Evolutionary conservation across 2,329 filamentous ascomycete genomes (phyloP).

Genomic region (Neocucurbitaria cava): DNA sequence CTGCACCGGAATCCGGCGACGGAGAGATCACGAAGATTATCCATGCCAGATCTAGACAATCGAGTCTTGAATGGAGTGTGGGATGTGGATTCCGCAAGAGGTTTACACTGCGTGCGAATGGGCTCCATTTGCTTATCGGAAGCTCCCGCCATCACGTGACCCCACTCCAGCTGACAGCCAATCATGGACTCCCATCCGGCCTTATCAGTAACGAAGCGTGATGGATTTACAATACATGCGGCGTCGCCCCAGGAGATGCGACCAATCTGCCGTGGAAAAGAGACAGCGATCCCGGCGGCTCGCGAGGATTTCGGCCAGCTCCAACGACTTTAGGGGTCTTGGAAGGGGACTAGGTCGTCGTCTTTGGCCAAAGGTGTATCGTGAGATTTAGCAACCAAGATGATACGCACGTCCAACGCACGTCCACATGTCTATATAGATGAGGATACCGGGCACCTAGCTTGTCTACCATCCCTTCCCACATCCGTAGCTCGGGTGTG

Average conservation of each 20-base stretch:
- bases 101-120: background rate
- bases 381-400: constrained; percentile 33
- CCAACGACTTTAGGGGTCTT: constrained; percentile 29
- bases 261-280: constrained; percentile 32
- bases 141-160: constrained; percentile 36
- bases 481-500: constrained; percentile 9
- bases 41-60: constrained; percentile 13
- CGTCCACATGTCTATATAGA: constrained; percentile 24
- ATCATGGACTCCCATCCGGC: constrained; percentile 22
- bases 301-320: constrained; percentile 41
- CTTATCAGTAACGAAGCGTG: constrained; percentile 33
- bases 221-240: constrained; percentile 37
- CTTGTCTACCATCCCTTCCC: constrained; percentile 5
- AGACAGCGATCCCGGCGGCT: constrained; percentile 29
- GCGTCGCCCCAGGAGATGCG: constrained; percentile 24
- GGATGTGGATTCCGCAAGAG: constrained; percentile 7
- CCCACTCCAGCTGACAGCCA: constrained; percentile 18
- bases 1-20: constrained; percentile 40
- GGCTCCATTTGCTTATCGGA: constrained; percentile 34
- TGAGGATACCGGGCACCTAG: background rate
- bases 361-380: constrained; percentile 36
- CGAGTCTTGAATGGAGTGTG: constrained; percentile 1
- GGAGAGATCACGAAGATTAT: constrained; percentile 8
- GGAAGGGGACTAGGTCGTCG: constrained; percentile 25
- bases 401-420: constrained; percentile 24